Base-by-base conservation (phyloP, 2,329 filamentous ascomycete genomes). In the Macrophomina tecta region DNA sequence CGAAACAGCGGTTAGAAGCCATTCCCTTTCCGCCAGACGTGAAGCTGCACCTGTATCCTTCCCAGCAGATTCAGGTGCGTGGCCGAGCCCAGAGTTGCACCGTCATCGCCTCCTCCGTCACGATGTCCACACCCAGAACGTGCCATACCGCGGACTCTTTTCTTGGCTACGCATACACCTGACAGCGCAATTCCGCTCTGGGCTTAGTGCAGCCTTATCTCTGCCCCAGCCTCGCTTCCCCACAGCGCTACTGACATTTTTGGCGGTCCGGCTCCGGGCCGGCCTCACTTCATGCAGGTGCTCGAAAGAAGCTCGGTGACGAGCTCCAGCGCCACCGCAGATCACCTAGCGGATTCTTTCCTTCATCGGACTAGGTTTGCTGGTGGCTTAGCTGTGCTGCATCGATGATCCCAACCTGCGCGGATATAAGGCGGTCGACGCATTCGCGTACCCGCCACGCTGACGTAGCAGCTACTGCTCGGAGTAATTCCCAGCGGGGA, bases 381-480 rank as follows among this genome's bases (percentile, higher is more conserved):
- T 16, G 42, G 42, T 45, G 42, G 42, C 42, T 45, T 2, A 45
- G 42, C 42, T 45, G 42, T 2, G 42, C 42, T 45, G 8, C 12
- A 14, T 14, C 2, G 42, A 1, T 14, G 42, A 45, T n/a, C 16
- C 16, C 1, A 45, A 16, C 9, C 42, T 9, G 7, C 42, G 11
- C 42, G 42, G 7, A 5, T 40, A 40, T 40, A 82, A 38, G 36
- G 11, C 7, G 6, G 36, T 38, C 11, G 36, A 12, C 36, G 36
- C 4, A 1, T 38, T 7, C 6, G 6, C 36, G 1, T 38, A 38
- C 36, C 36, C 36, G 36, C 36, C 36, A 38, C 11, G 7, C 11
- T 4, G 36, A 38, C 36, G 36, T 12, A 38, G 11, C 36, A 38
- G 36, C 36, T 7, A 7, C 4, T 38, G 2, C 23, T 23, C 23